Conservation (phyloP, 805 yeast genomes). For the Wickerhamomyces queroliae region DNA sequence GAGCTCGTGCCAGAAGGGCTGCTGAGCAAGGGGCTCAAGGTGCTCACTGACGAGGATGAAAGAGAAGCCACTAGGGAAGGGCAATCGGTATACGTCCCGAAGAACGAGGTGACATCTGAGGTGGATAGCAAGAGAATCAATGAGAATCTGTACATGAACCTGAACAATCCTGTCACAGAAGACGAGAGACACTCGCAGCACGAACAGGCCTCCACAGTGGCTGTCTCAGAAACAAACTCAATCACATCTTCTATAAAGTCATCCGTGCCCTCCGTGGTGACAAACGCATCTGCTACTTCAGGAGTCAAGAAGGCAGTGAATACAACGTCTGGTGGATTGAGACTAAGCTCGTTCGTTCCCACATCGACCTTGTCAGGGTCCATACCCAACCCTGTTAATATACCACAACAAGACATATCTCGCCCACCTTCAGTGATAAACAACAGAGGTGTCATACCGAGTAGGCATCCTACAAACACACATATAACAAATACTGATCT, state of each 20-base stretch:
- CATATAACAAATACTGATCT: neutral
- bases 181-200: neutral
- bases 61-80: neutral
- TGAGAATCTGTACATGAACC: neutral
- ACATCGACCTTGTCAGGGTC: slow-evolving; percentile 12
- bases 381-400: slow-evolving; percentile 14
- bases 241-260: neutral
- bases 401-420: slow-evolving; percentile 10
- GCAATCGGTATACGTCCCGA: too few relatives aligned
- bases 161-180: neutral
- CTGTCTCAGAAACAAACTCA: neutral
- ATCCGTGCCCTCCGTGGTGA: neutral
- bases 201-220: neutral
- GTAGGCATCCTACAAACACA: slow-evolving; percentile 3
- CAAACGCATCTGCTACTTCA: neutral
- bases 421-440: slow-evolving; percentile 17
- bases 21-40: neutral
- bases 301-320: slow-evolving; percentile 9
- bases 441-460: slow-evolving; percentile 9
- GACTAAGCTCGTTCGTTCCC: slow-evolving; percentile 17
- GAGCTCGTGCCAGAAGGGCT: neutral
- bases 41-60: neutral
- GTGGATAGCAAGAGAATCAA: neutral
- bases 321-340: slow-evolving; percentile 15
- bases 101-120: neutral